Evolutionary conservation across 352 stramenopile species (phyloP), one percentile per base, ranked within the genome.

Genomic region (Phytophthora tubulina): DNA sequence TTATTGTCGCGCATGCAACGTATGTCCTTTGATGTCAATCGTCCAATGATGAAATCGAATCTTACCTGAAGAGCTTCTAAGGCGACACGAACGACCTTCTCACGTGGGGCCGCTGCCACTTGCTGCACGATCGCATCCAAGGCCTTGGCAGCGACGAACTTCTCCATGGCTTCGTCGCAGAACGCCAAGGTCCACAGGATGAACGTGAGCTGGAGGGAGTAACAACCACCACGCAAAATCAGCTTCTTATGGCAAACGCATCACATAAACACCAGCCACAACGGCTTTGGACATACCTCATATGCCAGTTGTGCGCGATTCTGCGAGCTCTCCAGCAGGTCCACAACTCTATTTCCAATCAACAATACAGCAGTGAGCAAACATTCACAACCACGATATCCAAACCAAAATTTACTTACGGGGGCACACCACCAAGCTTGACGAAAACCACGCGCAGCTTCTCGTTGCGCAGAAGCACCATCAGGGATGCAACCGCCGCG

Each of bases 121-220:
- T 95, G 84, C 58, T 92, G 78, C n/a, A 95, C 86, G 35, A 96
- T 71, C 15, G 80, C 75, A 62, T 92, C 81, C 45, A 96, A 76
- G 13, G 86, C 80, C 44, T 90, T 91, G 4, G 78, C 79, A 38
- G 73, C 74, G 8, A 81, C 84, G 63, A 97, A 94, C 52, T 92
- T 93, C 36, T 94, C 88, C 55, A 96, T 75, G 10, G 88, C 89
- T 67, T 93, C 86, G 33, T 93, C 75, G 52, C 78, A 92, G 70
- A 99, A 99, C 21, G 95, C 98, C 62, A 99, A 79, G 39, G 96
- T 98, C 97, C 97, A 99, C 31, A 99, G 77, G 65, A 97, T 98
- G 72, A 99, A 99, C 57, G 82, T 91, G 42, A 99, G 86, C 91
- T 99, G 51, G 15, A 63, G 50, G 21, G 21, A 27, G 21, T 33